A percentile compares a stretch with the other conserved stretches of the same genome.
These are phyloP conservation scores for Ophiocordyceps unilateralis DNA, from an alignment of 2,329 filamentous ascomycete genomes.

Conservation along the genomic window DNA sequence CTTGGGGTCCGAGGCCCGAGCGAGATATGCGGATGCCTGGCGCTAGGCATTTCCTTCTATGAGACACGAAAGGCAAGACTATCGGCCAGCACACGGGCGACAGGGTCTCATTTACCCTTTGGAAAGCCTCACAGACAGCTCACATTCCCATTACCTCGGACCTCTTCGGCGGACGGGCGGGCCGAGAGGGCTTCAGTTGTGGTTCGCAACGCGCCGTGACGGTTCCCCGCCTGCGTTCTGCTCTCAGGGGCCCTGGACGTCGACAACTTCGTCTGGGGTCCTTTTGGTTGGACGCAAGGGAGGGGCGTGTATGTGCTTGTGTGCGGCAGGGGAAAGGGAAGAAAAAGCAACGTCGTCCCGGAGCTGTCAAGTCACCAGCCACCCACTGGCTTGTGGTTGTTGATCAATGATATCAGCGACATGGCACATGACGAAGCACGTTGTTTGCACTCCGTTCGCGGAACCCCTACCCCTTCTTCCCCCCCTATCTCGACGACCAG, in stretches of 20 bases:
- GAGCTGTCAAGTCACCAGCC: not conserved
- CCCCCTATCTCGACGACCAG: not conserved
- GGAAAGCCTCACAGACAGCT: not conserved
- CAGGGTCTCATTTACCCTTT: not conserved
- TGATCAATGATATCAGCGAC: not conserved
- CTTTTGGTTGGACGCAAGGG: not conserved
- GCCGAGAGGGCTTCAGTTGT: not conserved
- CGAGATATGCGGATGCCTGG: not conserved
- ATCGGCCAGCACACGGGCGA: not conserved
- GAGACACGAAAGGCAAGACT: slow-evolving; percentile 1
- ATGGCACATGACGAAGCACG: not conserved
- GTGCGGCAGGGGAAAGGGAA: not conserved
- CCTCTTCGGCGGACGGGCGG: not conserved
- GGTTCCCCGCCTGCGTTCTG: not conserved
- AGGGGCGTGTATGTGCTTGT: not conserved
- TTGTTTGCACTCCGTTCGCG: not conserved
- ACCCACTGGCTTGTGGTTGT: not conserved
- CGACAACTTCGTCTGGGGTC: not conserved
- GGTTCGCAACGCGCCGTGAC: too few relatives aligned
- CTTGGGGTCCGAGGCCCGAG: not conserved
- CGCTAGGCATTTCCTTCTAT: slow-evolving; percentile 1
- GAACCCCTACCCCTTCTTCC: not conserved
- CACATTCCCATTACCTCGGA: not conserved
- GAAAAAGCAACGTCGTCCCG: not conserved
- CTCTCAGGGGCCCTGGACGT: not conserved